A percentile compares a stretch with the other conserved stretches of the same genome.
These are phyloP conservation scores for Yarrowia osloensis DNA, from an alignment of 805 yeast species.

Conservation along the genomic window DNA sequence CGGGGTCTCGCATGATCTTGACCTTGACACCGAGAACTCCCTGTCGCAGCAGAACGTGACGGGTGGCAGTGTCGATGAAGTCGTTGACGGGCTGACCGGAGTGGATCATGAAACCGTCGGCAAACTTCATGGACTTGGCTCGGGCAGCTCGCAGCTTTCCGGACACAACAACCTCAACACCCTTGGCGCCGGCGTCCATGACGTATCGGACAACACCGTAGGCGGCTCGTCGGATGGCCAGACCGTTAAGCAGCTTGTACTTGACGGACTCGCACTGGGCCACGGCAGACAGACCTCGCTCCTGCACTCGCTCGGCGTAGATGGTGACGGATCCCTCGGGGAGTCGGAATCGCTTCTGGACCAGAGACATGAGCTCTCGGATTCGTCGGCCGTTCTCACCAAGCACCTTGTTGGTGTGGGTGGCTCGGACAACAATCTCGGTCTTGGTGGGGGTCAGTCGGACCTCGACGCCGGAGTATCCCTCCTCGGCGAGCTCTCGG, in stretches of 20 bases:
- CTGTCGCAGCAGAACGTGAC: conserved; percentile 99
- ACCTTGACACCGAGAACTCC: conserved; percentile 99
- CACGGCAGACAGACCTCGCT: conserved; percentile 99
- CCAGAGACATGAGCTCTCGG: conserved; percentile 95
- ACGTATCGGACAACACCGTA: conserved; percentile 99
- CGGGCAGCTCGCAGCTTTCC: conserved; percentile 99
- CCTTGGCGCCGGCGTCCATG: conserved; percentile 99
- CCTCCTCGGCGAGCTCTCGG: conserved; percentile 99
- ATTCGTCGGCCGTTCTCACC: conserved; percentile 99
- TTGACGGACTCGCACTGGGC: conserved; percentile 99
- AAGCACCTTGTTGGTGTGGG: conserved; percentile 96
- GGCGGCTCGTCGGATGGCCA: conserved; percentile 99
- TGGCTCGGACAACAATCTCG: conserved; percentile 97
- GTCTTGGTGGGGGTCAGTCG: conserved; percentile 97
- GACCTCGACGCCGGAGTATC: conserved; percentile 99
- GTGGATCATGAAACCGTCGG: conserved; percentile 99
- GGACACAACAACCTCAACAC: conserved; percentile 99
- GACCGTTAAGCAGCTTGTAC: conserved; percentile 97
- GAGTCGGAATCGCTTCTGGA: conserved; percentile 98
- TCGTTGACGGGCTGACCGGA: conserved; percentile 99
- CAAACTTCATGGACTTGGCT: conserved; percentile 99
- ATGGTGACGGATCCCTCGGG: conserved; percentile 89
- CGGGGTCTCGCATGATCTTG: conserved; percentile 99
- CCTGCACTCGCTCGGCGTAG: conserved; percentile 99
- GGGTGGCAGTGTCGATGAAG: conserved; percentile 97